phyloP scores from a whole-genome alignment of 352 stramenopile genomes.

The Globisporangium sylvaticum region DNA sequence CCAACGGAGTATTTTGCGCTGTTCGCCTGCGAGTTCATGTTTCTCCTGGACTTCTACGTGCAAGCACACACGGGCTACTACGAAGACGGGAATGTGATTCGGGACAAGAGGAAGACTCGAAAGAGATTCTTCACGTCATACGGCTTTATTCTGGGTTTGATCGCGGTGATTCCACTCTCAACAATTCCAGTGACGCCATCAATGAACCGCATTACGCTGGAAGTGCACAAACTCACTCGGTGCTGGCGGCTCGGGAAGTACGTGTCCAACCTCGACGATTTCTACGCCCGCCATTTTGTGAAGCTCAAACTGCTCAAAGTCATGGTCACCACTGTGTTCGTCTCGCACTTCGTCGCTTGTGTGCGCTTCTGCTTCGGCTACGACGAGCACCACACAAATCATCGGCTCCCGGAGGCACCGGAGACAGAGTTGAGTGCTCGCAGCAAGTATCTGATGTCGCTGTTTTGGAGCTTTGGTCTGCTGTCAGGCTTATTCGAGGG shows the following conservation, averaged over 20 bases:
- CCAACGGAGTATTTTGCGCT: background rate
- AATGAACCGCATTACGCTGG: slow-evolving; percentile 16
- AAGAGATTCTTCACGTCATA: slow-evolving; percentile 37
- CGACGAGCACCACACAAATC: slow-evolving; percentile 11
- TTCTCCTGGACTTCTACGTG: slow-evolving; percentile 52
- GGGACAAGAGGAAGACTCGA: slow-evolving; percentile 33
- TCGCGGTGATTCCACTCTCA: slow-evolving; percentile 39
- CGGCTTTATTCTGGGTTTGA: slow-evolving; percentile 39
- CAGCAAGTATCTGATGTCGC: slow-evolving; percentile 28
- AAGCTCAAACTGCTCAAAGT: slow-evolving; percentile 50
- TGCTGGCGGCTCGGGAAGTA: slow-evolving; percentile 40
- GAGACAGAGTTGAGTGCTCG: slow-evolving; percentile 7
- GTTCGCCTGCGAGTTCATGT: slow-evolving; percentile 30
- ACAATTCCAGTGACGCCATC: slow-evolving; percentile 12
- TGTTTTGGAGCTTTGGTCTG: slow-evolving; percentile 58
- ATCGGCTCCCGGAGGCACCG: slow-evolving; percentile 21
- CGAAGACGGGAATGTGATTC: slow-evolving; percentile 43
- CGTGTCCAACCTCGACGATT: slow-evolving; percentile 43
- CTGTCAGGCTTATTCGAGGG: slow-evolving; percentile 56
- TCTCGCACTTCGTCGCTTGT: slow-evolving; percentile 54
- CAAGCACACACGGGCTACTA: slow-evolving; percentile 59
- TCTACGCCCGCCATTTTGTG: slow-evolving; percentile 53
- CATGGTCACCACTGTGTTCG: slow-evolving; percentile 26
- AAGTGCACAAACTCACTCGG: slow-evolving; percentile 51
- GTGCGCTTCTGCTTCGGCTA: slow-evolving; percentile 35